phyloP scores from a whole-genome alignment of 345 rosid genomes.

The Salix purpurea region DNA sequence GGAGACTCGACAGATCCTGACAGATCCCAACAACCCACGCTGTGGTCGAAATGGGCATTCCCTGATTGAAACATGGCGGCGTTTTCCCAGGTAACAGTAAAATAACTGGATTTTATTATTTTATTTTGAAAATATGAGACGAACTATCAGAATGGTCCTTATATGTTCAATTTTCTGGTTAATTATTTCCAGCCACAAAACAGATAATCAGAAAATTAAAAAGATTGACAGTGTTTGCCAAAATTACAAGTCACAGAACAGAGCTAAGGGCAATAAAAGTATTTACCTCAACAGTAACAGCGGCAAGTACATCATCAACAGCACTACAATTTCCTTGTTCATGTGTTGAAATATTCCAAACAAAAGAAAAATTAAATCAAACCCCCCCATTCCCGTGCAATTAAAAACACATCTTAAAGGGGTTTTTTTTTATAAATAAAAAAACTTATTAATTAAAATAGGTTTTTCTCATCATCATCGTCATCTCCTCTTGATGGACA shows the following conservation, averaged over 20 bases:
- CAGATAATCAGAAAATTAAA: no score
- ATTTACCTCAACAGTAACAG: conserved; percentile 7
- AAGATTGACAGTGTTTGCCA: no score
- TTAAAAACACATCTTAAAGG: conserved; percentile 4
- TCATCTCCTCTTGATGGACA: conserved; percentile 46
- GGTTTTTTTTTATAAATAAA: no score
- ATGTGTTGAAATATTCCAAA: conserved; percentile 8
- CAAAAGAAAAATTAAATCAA: conserved; percentile 10
- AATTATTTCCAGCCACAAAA: no score
- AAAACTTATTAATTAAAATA: not conserved
- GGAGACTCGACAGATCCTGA: not conserved
- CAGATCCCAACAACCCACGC: not conserved
- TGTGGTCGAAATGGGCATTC: not conserved
- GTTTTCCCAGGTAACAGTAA: not conserved
- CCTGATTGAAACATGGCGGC: not conserved
- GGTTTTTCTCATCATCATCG: not conserved
- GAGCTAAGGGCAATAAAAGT: not conserved
- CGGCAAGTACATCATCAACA: not conserved
- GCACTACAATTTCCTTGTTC: not conserved
- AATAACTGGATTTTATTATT: not conserved
- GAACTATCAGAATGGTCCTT: no score
- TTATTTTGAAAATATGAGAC: no score
- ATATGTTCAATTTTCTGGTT: no score
- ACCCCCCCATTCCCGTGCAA: conserved; percentile 17
- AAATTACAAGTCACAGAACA: conserved; percentile 1